Percentiles rank a stretch among this genome's conserved stretches.
phyloP scores from a whole-genome alignment of 2,329 filamentous ascomycete species.

The Aspergillus terreus region DNA sequence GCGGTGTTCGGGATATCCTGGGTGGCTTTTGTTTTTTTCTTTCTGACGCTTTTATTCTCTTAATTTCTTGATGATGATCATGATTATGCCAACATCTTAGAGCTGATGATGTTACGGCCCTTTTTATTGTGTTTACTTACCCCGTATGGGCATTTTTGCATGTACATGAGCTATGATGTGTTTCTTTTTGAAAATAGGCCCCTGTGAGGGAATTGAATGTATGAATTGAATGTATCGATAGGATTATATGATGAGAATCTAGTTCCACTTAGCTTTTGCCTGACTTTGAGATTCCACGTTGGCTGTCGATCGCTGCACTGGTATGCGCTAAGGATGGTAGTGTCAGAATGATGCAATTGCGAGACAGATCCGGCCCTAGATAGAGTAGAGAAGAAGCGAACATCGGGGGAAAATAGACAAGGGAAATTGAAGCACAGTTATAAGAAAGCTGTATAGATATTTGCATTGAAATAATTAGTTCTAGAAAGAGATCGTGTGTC shows the following conservation, averaged over 20 bases:
- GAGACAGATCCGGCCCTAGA: too few species aligned
- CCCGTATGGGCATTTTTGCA: not conserved
- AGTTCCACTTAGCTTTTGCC: too few species aligned
- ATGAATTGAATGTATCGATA: constrained; percentile 1
- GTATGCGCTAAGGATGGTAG: not conserved
- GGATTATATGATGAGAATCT: not conserved
- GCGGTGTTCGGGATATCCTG: not conserved
- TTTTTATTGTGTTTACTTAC: not conserved
- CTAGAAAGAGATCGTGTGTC: too few species aligned
- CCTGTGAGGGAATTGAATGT: not conserved
- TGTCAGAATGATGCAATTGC: not conserved
- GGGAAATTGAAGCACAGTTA: too few species aligned
- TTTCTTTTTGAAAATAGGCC: not conserved
- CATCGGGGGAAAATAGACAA: too few species aligned
- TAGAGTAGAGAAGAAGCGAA: too few species aligned
- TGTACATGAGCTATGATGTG: constrained; percentile 5
- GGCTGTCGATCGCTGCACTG: not conserved
- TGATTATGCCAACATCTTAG: constrained; percentile 17
- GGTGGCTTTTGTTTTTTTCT: constrained; percentile 1
- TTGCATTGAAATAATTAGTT: too few species aligned
- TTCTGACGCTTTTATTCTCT: constrained; percentile 1
- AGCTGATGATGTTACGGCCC: constrained; percentile 18
- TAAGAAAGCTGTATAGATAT: too few species aligned
- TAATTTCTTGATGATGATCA: constrained; percentile 11
- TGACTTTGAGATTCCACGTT: too few species aligned